Evolutionary conservation across 805 yeast species (phyloP), one percentile per base, ranked within the genome.

Genomic region (Barnettozyma vustinii): DNA sequence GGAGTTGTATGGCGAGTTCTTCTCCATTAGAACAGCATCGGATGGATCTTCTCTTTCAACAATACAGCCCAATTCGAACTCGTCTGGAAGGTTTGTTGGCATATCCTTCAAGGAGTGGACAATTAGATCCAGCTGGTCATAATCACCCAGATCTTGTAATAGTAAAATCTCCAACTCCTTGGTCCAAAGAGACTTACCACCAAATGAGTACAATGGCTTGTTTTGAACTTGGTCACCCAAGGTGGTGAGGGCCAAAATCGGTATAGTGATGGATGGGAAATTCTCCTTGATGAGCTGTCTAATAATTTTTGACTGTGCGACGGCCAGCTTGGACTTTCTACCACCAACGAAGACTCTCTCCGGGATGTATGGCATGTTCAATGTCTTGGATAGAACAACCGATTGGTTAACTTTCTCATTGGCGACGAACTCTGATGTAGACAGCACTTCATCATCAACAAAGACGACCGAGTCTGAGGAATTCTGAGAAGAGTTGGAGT

Each of bases 151-250:
- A 42, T 76, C 72, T 53, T 77, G 77, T 55, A 85, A 75, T 37
- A 92, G 70, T 44, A 90, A 70, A 21, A 82, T 83, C 68, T 94
- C 99, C 49, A 94, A 74, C 67, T 94, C 99, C 62, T 87, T 87
- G 3, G 99, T 94, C 99, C 99, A 94, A 21, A 94, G 67, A 0
- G 97, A 81, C 65, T 94, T 94, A 23, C 99, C 99, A 40, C 97
- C 98, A 68, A 94, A 94, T 4, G 96, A 80, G 66, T 92, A 94
- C 44, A 94, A 73, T 8, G 99, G 97, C 63, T 81, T 83, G 61
- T 76, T 78, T 62, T 82, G 94, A 27, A 86, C 83, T 62, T 87
- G 85, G 70, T 94, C 99, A 23, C 98, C 99, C 33, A 94, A 72
- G 1, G 99, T 92, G 46, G 84, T 77, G 36, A 88, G 75, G 4